phyloP scores from a whole-genome alignment of 2,329 filamentous ascomycete genomes.

The Exserohilum turcica region DNA sequence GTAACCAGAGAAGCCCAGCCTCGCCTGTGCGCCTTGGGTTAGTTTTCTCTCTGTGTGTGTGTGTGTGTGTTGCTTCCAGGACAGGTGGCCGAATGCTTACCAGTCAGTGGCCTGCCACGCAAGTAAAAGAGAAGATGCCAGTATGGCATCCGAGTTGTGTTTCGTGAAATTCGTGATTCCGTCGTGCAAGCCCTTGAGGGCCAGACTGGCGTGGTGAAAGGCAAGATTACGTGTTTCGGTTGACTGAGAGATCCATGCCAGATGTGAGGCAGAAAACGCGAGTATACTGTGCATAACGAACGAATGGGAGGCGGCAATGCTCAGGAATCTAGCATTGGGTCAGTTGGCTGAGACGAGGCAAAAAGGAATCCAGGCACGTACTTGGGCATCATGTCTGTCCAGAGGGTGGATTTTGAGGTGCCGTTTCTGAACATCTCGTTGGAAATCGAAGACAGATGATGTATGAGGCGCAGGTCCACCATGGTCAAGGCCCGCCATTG shows the following conservation, averaged over 20 bases:
- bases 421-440: conserved; percentile 78
- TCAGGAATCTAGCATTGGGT: conserved; percentile 70
- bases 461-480: conserved; percentile 84
- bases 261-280: conserved; percentile 91
- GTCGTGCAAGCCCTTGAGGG: conserved; percentile 84
- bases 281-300: conserved; percentile 96
- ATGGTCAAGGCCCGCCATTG: conserved; percentile 73
- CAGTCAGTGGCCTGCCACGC: conserved; percentile 97
- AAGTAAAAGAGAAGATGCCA: conserved; percentile 87
- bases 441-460: conserved; percentile 86
- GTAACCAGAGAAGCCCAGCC: conserved; percentile 93
- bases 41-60: too few species aligned
- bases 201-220: conserved; percentile 84
- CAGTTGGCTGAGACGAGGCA: conserved; percentile 26
- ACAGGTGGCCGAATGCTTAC: conserved; percentile 59
- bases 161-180: conserved; percentile 84
- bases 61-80: too few species aligned
- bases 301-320: conserved; percentile 77
- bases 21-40: conserved; percentile 62
- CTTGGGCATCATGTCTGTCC: conserved; percentile 92
- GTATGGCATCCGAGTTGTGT: conserved; percentile 85
- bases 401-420: conserved; percentile 84
- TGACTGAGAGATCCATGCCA: conserved; percentile 87
- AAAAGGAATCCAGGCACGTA: conserved; percentile 57
- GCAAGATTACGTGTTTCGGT: conserved; percentile 84